Evolutionary conservation across 257 asterid genomes (phyloP).

Genomic region (Coffea canephora): DNA sequence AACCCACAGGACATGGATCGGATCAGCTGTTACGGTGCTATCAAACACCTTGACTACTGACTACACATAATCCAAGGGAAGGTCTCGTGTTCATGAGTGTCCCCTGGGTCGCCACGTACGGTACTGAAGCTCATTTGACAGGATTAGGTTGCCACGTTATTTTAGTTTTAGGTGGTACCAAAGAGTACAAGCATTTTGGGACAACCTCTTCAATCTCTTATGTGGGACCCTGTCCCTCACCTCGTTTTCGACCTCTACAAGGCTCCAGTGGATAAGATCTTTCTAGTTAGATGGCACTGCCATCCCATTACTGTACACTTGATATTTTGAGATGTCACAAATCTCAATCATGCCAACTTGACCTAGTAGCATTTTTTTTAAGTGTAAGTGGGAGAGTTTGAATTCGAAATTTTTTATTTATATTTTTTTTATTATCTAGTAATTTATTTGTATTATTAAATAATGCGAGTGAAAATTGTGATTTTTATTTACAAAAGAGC

Average conservation of each 20-base stretch:
- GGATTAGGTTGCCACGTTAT: background rate
- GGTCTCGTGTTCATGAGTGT: background rate
- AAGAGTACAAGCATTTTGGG: background rate
- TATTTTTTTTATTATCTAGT: too few relatives aligned
- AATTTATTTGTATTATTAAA: too few relatives aligned
- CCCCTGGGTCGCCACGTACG: constrained; percentile 18
- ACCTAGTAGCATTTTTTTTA: too few relatives aligned
- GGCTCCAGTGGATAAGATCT: constrained; percentile 25
- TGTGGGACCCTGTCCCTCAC: constrained; percentile 18
- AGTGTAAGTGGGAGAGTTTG: fast-evolving
- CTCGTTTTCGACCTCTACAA: constrained; percentile 14
- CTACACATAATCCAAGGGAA: background rate
- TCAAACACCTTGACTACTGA: too few relatives aligned
- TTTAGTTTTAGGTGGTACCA: background rate
- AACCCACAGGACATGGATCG: too few relatives aligned
- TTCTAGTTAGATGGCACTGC: background rate
- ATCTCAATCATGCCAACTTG: too few relatives aligned
- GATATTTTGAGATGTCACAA: too few relatives aligned
- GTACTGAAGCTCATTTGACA: background rate
- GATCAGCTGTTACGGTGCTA: too few relatives aligned
- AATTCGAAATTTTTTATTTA: too few relatives aligned
- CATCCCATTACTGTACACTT: too few relatives aligned
- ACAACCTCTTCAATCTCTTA: background rate
- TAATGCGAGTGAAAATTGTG: too few relatives aligned
- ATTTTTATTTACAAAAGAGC: too few relatives aligned